Percentiles rank a stretch among this genome's conserved stretches.
phyloP scores from a whole-genome alignment of 169 alveolate species.

The Neospora caninum region DNA sequence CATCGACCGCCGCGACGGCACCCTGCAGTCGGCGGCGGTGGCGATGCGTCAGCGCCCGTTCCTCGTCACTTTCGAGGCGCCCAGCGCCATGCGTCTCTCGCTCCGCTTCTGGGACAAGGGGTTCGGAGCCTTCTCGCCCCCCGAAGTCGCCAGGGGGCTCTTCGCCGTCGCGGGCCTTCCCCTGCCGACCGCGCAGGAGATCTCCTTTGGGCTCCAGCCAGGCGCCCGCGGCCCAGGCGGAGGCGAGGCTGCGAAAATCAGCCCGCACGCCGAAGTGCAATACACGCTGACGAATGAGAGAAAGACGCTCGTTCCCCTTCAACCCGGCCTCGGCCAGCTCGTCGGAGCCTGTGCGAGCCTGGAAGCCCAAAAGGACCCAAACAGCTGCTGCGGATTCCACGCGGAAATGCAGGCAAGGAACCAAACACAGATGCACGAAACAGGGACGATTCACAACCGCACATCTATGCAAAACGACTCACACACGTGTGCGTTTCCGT shows the following conservation, averaged over 20 bases:
- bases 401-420: constrained; percentile 58
- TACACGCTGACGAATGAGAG: constrained; percentile 51
- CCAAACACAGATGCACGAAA: not conserved
- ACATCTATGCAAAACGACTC: no score
- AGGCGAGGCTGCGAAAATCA: not conserved
- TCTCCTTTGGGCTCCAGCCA: not conserved
- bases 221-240: not conserved
- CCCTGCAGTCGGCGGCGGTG: constrained; percentile 63
- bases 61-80: constrained; percentile 55
- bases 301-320: constrained; percentile 47
- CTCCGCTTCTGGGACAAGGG: constrained; percentile 56
- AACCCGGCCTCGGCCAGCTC: constrained; percentile 43
- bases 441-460: no score
- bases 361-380: constrained; percentile 37
- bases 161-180: constrained; percentile 65
- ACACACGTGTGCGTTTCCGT: not conserved
- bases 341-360: constrained; percentile 58
- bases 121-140: constrained; percentile 62
- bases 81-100: constrained; percentile 40
- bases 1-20: constrained; percentile 39
- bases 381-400: constrained; percentile 68
- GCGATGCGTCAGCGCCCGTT: constrained; percentile 67
- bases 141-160: constrained; percentile 57
- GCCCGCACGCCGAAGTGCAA: constrained; percentile 53
- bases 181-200: constrained; percentile 63